Base-by-base conservation (phyloP, 1,284 basidiomycete genomes). In the Paramarasmius palmivorus region DNA sequence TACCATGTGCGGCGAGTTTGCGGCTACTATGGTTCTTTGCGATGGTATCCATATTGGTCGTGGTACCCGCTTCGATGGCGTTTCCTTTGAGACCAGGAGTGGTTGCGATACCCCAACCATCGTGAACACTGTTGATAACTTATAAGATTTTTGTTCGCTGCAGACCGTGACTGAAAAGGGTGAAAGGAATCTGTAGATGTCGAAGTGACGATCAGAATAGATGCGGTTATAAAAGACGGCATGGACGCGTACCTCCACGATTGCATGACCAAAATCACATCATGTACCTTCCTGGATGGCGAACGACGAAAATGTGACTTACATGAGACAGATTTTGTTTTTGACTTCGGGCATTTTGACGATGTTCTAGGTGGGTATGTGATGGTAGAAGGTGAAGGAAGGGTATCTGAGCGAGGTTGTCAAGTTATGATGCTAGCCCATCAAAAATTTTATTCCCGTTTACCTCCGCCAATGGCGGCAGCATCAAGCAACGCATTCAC, bases 261-360 rank as follows among this genome's bases (percentile, higher is more conserved):
- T 32, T 32, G 29, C 29, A 32, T 32, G 29, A 32, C 29, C 29
- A 32, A 12, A 12, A 32, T 32, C 29, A 32, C 29, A 32, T 32
- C 29, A 32, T 32, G 12, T 12, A 32, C 29, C 29, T 32, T 32
- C 29, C 29, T 17, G 32, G 4, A 8, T 19, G 32, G 29, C 29
- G 29, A 32, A 32, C 29, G 34, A 49, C 17, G 37, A 46, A 15
- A n/a, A 46, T 15, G 34, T 15, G 3, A 65, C 70, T 57, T 68
- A 92, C 92, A 95, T 93, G 58, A 94, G 78, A 71, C 92, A 95
- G 71, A 95, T 89, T 76, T 93, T 94, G 76, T 92, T 88, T 78
- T 89, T 88, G 54, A 87, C 79, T 67, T 83, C 49, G n/a, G 34
- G 26, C 53, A 32, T 32, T 6, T n/a, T n/a, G n/a, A n/a, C n/a